Evolutionary conservation across 192 early-diverging fungal genomes (phyloP).

Genomic region (Dissophora ornata): DNA sequence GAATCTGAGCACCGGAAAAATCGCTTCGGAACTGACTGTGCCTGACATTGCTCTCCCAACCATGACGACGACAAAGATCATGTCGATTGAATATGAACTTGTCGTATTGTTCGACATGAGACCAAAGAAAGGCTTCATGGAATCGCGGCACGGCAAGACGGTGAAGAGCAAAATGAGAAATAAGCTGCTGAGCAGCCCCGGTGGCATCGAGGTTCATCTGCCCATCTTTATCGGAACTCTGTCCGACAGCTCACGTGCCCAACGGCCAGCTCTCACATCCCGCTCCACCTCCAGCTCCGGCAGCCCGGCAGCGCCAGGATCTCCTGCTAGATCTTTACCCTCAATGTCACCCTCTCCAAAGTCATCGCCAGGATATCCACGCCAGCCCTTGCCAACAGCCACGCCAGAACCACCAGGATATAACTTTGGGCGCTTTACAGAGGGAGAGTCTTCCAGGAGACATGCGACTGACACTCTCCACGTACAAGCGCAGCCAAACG

Average conservation of each 20-base stretch:
- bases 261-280: too few relatives aligned
- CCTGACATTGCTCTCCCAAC: constrained; percentile 23
- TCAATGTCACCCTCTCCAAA: not conserved
- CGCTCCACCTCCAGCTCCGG: constrained; percentile 3
- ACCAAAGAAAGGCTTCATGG: constrained; percentile 16
- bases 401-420: not conserved
- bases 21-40: constrained; percentile 15
- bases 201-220: constrained; percentile 24
- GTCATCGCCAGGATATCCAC: not conserved
- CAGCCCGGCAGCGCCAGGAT: not conserved
- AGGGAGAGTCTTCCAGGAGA: not conserved
- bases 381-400: not conserved
- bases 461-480: not conserved
- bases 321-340: not conserved
- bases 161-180: constrained; percentile 10
- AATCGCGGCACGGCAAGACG: constrained; percentile 1
- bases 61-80: constrained; percentile 19
- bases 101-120: constrained; percentile 39
- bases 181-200: constrained; percentile 18
- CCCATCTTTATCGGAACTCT: constrained; percentile 33
- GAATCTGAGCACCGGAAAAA: constrained; percentile 16
- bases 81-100: constrained; percentile 33
- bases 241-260: constrained; percentile 13
- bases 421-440: not conserved
- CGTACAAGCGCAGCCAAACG: not conserved